Conservation (phyloP, 345 rosid species). For the Adansonia digitata region DNA sequence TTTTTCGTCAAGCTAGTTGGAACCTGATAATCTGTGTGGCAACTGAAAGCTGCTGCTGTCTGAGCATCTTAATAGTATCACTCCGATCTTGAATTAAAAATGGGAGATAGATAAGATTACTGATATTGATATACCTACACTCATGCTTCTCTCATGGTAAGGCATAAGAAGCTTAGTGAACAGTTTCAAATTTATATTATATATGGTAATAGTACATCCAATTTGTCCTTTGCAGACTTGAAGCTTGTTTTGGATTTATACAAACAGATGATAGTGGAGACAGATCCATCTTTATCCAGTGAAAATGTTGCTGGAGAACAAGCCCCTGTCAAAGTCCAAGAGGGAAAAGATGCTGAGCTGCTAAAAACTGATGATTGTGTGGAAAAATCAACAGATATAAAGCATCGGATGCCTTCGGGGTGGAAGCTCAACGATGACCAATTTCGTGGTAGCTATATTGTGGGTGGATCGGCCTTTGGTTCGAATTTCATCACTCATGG, state of each 20-base stretch:
- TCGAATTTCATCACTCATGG: conserved; percentile 68
- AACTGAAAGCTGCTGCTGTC: background rate
- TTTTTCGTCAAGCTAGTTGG: background rate
- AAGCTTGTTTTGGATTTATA: conserved; percentile 56
- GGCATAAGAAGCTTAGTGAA: background rate
- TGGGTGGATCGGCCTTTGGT: conserved; percentile 79
- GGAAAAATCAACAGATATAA: conserved; percentile 25
- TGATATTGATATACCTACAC: background rate
- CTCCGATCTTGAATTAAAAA: background rate
- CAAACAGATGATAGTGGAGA: conserved; percentile 48
- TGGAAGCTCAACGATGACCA: conserved; percentile 9
- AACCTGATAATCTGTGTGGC: background rate
- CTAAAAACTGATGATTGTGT: conserved; percentile 1
- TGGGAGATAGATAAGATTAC: background rate
- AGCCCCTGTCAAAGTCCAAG: background rate
- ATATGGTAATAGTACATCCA: background rate
- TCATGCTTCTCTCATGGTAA: background rate
- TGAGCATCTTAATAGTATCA: background rate
- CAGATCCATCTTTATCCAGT: conserved; percentile 21
- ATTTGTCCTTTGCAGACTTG: conserved; percentile 41
- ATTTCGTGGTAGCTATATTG: conserved; percentile 26
- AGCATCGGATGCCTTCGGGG: background rate
- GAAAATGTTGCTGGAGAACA: conserved; percentile 25
- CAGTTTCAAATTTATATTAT: background rate
- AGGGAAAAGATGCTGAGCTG: background rate